Evolutionary conservation across 2,329 filamentous ascomycete genomes (phyloP), one percentile per base, ranked within the genome.

Genomic region (Cadophora malorum): DNA sequence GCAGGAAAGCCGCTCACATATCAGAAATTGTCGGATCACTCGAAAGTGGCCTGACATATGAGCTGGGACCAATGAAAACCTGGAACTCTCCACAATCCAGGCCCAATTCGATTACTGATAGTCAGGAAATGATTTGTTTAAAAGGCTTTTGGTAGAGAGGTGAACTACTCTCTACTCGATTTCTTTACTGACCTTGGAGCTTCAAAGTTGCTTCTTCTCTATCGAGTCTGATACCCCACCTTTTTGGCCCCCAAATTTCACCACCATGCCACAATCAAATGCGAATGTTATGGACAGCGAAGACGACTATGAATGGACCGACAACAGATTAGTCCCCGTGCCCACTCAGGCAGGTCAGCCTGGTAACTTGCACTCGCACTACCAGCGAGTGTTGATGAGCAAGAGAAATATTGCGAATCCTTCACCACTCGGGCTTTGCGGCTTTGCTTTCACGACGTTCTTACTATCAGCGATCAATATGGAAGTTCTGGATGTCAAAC

Each of bases 391-490:
- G 6, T 52, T 66, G 47, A 69, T 64, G 64, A 64, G 64, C 67
- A 69, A 68, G 47, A 28, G 60, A 4, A 66, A 59, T 6, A 58
- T 66, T 53, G 53, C 64, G 19, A 82, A 88, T 94, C 79, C 63
- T 35, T 67, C 67, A 14, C 65, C 69, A 14, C 61, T 71, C 25
- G 67, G 69, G 16, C 58, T 70, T 1, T 64, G 45, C 21, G 69
- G 52, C 12, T 70, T 70, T 50, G 69, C 66, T 12, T 49, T 70
- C 45, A 70, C 68, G 14, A 70, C 68, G 5, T 66, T 69, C 91
- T 87, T 95, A 47, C 85, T 95, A 60, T 92, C 90, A 35, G 82
- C 86, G 74, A 84, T 95, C 81, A 95, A 95, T 82, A 83, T 93
- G 79, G 83, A 86, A 64, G 82, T 89, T 2, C 85, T 88, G 14